A percentile compares a stretch with the other conserved stretches of the same genome.
Evolutionary conservation across 148 eudicot species (phyloP).

Genomic region (Rhododendron henanense): DNA sequence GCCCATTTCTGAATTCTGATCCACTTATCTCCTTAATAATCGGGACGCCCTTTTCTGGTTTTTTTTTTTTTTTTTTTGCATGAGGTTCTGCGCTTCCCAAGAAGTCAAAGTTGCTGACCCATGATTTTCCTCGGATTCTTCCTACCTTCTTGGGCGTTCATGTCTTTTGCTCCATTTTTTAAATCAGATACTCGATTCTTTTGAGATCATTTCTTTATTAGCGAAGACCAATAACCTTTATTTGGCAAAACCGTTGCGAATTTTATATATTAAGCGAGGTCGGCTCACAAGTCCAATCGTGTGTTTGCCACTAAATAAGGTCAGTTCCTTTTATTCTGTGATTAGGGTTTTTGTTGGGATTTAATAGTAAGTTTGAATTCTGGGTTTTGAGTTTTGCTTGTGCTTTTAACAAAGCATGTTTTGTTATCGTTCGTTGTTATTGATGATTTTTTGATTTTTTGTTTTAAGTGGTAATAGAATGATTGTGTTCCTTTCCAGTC

Average conservation of each 20-base stretch:
- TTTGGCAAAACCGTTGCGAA: neutral
- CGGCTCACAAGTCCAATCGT: neutral
- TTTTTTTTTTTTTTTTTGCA: neutral
- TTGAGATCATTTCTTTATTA: constrained; percentile 2
- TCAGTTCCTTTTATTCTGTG: neutral
- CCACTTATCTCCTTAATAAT: neutral
- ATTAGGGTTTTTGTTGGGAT: neutral
- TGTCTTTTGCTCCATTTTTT: constrained; percentile 7
- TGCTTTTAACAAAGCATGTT: constrained; percentile 1
- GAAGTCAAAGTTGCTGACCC: neutral
- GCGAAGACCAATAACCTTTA: constrained; percentile 3
- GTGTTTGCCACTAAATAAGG: constrained; percentile 5
- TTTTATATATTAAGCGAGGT: neutral
- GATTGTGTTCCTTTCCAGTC: constrained; percentile 10
- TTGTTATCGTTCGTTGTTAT: neutral
- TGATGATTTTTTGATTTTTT: neutral
- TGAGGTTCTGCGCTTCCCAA: neutral
- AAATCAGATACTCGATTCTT: neutral
- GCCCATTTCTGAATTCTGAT: neutral
- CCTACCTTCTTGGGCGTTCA: constrained; percentile 12
- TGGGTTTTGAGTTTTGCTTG: constrained; percentile 1
- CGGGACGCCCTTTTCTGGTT: neutral
- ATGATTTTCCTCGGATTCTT: constrained; percentile 8
- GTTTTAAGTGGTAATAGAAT: constrained; percentile 3
- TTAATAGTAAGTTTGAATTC: neutral